phyloP scores from a whole-genome alignment of 2,329 filamentous ascomycete species.

The Botrytis medusae region DNA sequence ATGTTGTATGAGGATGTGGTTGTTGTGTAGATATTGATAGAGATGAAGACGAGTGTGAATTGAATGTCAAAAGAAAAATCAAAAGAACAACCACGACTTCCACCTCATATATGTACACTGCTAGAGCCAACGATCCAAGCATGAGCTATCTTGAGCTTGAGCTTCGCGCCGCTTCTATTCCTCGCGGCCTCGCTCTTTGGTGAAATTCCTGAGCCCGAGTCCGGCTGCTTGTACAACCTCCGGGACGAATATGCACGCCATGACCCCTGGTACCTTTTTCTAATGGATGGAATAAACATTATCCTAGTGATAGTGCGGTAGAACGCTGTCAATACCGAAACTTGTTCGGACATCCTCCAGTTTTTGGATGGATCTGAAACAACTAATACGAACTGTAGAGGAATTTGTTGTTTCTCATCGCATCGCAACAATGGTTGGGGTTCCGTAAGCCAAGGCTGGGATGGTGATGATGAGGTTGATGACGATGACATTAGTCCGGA shows the following conservation, averaged over 20 bases:
- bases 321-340: background rate
- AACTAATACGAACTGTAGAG: background rate
- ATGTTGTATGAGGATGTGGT: background rate
- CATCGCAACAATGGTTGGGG: background rate
- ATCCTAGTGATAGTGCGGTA: background rate
- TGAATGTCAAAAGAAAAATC: background rate
- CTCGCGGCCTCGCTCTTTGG: slow-evolving; percentile 15
- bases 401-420: background rate
- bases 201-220: slow-evolving; percentile 9
- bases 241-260: slow-evolving; percentile 17
- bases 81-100: background rate
- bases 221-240: slow-evolving; percentile 16
- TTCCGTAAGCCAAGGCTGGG: slow-evolving; percentile 8
- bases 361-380: background rate
- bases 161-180: background rate
- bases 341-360: slow-evolving; percentile 9
- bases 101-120: slow-evolving; percentile 12
- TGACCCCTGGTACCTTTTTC: background rate
- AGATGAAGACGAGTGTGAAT: background rate
- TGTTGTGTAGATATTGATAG: background rate
- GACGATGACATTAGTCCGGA: background rate
- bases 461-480: background rate
- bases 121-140: background rate
- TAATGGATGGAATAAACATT: background rate
- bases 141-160: background rate